Base-by-base conservation (phyloP, 495 filamentous ascomycete genomes). In the Penicillium simplicissimum region DNA sequence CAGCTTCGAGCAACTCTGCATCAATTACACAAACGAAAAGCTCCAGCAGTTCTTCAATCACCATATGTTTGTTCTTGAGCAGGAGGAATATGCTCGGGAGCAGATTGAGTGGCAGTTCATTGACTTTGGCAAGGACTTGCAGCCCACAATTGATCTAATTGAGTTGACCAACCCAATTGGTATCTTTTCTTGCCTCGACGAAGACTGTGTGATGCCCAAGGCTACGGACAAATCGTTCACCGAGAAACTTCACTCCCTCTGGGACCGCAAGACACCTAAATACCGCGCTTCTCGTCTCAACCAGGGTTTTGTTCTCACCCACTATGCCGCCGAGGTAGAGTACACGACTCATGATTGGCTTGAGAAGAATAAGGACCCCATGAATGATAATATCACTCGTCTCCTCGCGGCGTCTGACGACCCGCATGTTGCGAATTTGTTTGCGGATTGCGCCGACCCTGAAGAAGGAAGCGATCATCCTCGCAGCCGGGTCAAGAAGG, bases 71-170 rank as follows among this genome's bases (percentile, higher is more conserved):
- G 96, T 99, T 21, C 77, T 99, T 21, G 96, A 99, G 70, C 96
- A 99, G 70, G 96, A 99, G 71, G 96, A 99, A 74, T 99, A 99
- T 74, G 93, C 96, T 15, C 78, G 93, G 52, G 96, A 99, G 71
- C 91, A 96, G 72, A 99, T 99, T 66, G 94, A 99, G 76, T 99
- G 96, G 96, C 92, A 97, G 70, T 99, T 99, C 71, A 98, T 99
- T 70, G 96, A 99, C 70, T 99, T 99, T 71, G 96, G 96, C 38
- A 92, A 90, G 61, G 96, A 99, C 69, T 79, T 99, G 17, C 96
- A 99, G 76, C 96, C 96, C 3, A 99, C 96, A 5, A 99, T 99
- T 66, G 94, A 99, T 67, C 78, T 99, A 17, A 99, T 99, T 52
- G 96, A 99, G 71, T 72, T 97, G 34, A 85, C 93, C 6, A 99